Percentiles rank a stretch among this genome's conserved stretches.
phyloP scores from a whole-genome alignment of 2,329 filamentous ascomycete genomes.

The Colletotrichum tamarilloi region DNA sequence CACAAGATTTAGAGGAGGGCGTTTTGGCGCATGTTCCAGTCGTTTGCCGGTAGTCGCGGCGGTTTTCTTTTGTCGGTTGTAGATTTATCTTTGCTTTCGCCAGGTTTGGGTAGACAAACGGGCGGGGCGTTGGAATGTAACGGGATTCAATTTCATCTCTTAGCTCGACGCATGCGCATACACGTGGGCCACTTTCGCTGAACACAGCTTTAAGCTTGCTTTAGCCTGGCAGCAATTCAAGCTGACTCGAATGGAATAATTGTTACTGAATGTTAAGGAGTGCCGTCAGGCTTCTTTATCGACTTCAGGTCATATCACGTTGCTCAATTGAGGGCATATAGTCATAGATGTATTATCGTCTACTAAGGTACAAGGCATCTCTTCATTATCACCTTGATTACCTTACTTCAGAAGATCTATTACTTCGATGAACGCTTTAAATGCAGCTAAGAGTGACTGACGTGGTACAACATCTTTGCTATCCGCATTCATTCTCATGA shows the following conservation, averaged over 20 bases:
- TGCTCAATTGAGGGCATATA: background rate
- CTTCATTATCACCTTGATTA: too few species aligned
- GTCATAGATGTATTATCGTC: too few species aligned
- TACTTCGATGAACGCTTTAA: too few species aligned
- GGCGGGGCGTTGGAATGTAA: background rate
- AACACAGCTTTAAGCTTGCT: background rate
- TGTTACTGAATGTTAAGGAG: background rate
- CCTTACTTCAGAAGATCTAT: too few species aligned
- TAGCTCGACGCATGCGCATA: background rate
- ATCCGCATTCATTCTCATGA: background rate
- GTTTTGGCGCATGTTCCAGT: slow-evolving; percentile 15
- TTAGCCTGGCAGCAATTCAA: background rate
- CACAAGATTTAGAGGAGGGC: background rate
- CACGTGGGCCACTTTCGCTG: background rate
- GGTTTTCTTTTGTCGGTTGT: slow-evolving; percentile 3
- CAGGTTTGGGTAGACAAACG: background rate
- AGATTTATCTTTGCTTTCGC: background rate
- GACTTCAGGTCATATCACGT: background rate
- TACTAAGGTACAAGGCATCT: too few species aligned
- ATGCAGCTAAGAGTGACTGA: too few species aligned
- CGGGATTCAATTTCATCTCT: background rate
- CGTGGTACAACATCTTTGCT: background rate
- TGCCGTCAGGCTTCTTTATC: background rate
- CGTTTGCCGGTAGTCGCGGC: background rate
- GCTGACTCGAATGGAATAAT: background rate